Base-by-base conservation (phyloP, 2,329 filamentous ascomycete genomes). In the Didymellaceae sp. region DNA sequence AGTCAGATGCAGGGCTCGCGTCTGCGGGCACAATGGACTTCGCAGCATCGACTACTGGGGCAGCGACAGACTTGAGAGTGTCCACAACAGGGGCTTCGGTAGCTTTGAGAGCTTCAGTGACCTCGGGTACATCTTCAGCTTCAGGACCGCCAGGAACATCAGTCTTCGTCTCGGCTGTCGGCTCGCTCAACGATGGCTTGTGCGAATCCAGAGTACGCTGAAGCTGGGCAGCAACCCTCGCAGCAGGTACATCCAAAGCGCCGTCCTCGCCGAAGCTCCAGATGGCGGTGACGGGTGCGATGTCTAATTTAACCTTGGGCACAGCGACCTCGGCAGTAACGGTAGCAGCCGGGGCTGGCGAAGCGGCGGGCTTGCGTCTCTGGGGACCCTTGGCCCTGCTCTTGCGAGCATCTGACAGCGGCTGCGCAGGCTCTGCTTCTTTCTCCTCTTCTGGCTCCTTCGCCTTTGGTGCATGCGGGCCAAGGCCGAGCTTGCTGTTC, bases 321-420 rank as follows among this genome's bases (percentile, higher is more conserved):
- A 59, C 61, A 9, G 63, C 65, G 34, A 61, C 61, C 76, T 32
- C 80, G 78, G 55, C 57, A 21, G 63, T 63, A 71, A 67, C 59
- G 7, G 68, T 67, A 7, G 71, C 66, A 3, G 70, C 65, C 53
- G 66, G 82, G 9, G 81, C 78, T 22, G 86, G 83, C 18, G 88
- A 85, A 17, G 74, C 77, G 13, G 82, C 82, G 16, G 84, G 82
- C 67, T 85, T 87, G 67, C 91, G 83, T 59, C 91, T 84, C 61
- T 91, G 86, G 13, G 94, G 94, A 9, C 94, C 94, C 58, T 90
- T 87, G 17, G 94, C 94, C 59, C 94, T 84, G 18, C 91, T 86
- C 77, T 97, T 97, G 59, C 94, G 85, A 26, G 92, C 91, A 78
- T 99, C 94, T 17, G 82, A 81, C 20, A 99, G 78, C n/a, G 92